Evolutionary conservation across 2,329 filamentous ascomycete genomes (phyloP).

Genomic region (Penicillium aurantiogriseum): DNA sequence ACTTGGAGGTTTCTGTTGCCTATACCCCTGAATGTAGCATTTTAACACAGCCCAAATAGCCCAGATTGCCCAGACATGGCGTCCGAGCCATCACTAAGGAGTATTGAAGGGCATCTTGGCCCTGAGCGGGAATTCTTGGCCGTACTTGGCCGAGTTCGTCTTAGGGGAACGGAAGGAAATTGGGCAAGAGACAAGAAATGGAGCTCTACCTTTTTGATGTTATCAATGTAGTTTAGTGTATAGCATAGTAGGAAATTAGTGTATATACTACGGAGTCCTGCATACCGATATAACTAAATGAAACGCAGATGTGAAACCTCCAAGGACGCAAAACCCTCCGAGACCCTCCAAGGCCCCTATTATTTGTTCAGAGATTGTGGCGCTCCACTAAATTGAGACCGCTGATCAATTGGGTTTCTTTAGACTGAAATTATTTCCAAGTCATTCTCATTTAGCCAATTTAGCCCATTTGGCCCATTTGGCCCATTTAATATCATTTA

Average conservation of each 20-base stretch:
- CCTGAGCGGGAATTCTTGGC: not conserved
- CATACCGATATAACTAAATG: not conserved
- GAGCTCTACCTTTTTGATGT: not conserved
- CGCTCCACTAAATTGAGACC: slow-evolving; percentile 5
- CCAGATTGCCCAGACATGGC: not conserved
- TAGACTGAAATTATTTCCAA: not conserved
- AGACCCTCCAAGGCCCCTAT: not conserved
- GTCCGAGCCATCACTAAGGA: not conserved
- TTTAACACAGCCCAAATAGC: not conserved
- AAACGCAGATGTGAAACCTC: not conserved
- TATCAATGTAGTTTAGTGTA: too few relatives aligned
- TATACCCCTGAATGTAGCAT: not conserved
- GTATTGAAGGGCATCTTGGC: not conserved
- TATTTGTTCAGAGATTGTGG: not conserved
- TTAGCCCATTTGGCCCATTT: not conserved
- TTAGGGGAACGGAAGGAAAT: not conserved
- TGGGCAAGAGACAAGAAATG: not conserved
- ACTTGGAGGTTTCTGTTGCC: not conserved
- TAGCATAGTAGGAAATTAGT: too few relatives aligned
- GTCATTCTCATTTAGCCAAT: not conserved
- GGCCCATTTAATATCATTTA: not conserved
- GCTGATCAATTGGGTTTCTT: not conserved
- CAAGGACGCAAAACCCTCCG: not conserved
- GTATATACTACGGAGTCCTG: too few relatives aligned
- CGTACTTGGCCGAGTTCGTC: not conserved